phyloP scores from a whole-genome alignment of 2,329 filamentous ascomycete species.

The Alternaria sp. region DNA sequence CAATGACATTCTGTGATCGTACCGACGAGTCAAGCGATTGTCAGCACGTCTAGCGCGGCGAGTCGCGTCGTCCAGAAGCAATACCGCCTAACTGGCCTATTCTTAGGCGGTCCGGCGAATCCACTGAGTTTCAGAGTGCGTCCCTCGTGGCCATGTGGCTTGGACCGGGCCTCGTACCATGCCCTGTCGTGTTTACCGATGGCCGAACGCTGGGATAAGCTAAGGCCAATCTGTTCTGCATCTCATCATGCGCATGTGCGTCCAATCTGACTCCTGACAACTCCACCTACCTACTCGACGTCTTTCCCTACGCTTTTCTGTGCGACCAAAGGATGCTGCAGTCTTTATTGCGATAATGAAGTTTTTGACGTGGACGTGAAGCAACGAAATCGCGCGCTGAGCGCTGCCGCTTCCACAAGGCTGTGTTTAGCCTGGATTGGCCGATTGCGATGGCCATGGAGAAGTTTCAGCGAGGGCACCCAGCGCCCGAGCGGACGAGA shows the following conservation, averaged over 20 bases:
- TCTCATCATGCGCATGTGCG: conserved; percentile 14
- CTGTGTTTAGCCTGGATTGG: conserved; percentile 12
- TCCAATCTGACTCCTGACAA: conserved; percentile 7
- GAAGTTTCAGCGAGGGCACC: conserved; percentile 35
- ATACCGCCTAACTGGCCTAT: conserved; percentile 1
- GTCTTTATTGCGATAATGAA: conserved; percentile 19
- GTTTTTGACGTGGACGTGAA: conserved; percentile 16
- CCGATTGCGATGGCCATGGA: conserved; percentile 30
- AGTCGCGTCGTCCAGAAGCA: conserved; percentile 3
- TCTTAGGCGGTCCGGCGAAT: conserved; percentile 9
- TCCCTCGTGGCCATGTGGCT: conserved; percentile 16
- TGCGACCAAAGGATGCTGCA: conserved; percentile 18
- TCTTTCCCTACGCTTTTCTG: conserved; percentile 5
- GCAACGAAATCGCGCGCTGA: conserved; percentile 24
- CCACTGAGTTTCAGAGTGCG: conserved; percentile 8
- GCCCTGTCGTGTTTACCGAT: conserved; percentile 14
- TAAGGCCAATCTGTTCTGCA: conserved; percentile 13
- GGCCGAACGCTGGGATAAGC: conserved; percentile 14
- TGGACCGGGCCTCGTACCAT: conserved; percentile 7
- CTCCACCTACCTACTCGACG: conserved; percentile 7
- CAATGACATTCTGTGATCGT: conserved; percentile 1
- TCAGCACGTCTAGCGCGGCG: conserved; percentile 7
- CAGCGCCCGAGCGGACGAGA: conserved; percentile 28
- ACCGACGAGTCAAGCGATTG: conserved; percentile 10
- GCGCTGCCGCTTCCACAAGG: conserved; percentile 14